These are phyloP conservation scores for Punctularia strigosozonata DNA, from an alignment of 768 basidiomycete species.

Conservation along the genomic window DNA sequence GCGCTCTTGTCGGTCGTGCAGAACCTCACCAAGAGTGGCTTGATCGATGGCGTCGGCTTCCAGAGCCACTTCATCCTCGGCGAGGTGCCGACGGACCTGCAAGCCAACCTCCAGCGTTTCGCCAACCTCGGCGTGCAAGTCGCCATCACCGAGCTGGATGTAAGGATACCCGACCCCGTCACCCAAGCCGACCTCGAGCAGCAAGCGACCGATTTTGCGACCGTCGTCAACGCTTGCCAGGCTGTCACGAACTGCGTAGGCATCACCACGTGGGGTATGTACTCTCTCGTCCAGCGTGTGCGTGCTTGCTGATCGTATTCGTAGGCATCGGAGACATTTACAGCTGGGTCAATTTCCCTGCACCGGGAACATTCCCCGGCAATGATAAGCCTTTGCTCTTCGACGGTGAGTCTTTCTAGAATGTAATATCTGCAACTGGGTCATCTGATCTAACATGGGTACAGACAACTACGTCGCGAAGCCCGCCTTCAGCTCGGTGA, in stretches of 20 bases:
- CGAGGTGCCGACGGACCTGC: background rate
- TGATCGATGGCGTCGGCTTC: constrained; percentile 39
- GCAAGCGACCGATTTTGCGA: constrained; percentile 28
- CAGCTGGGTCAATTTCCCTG: background rate
- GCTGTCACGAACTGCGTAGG: constrained; percentile 27
- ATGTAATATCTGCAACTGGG: too few relatives aligned
- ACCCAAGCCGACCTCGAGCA: constrained; percentile 5
- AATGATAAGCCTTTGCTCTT: background rate
- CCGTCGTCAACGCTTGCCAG: constrained; percentile 34
- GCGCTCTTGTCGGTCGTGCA: constrained; percentile 30
- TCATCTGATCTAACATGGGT: background rate
- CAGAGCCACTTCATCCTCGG: background rate
- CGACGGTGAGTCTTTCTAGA: background rate
- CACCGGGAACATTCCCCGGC: background rate
- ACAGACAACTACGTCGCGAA: background rate
- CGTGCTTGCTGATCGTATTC: background rate
- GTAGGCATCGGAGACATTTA: background rate
- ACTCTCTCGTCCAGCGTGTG: background rate
- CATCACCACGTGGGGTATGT: constrained; percentile 39
- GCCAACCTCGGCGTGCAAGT: constrained; percentile 30
- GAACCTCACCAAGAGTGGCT: constrained; percentile 24
- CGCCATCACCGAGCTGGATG: constrained; percentile 37
- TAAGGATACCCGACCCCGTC: constrained; percentile 10
- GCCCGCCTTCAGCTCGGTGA: background rate
- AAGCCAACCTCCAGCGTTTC: constrained; percentile 23